phyloP scores from a whole-genome alignment of 768 basidiomycete genomes.

The Boletus subparvulus region DNA sequence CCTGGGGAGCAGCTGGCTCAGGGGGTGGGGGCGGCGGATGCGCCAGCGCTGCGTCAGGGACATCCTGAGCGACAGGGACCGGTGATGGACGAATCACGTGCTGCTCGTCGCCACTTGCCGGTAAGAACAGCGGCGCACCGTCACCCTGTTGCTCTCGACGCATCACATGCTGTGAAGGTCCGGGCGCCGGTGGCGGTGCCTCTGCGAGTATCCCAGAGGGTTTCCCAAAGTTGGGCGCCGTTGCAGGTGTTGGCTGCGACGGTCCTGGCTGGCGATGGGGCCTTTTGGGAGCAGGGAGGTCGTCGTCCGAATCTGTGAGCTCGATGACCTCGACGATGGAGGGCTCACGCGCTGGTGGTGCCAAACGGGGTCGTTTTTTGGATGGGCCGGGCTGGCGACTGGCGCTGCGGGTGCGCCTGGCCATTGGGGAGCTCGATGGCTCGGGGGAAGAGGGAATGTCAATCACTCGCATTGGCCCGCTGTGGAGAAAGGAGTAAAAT shows the following conservation, averaged over 20 bases:
- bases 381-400: constrained; percentile 22
- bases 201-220: constrained; percentile 13
- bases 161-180: constrained; percentile 12
- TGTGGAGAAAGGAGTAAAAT: neutral
- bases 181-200: neutral
- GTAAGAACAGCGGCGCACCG: constrained; percentile 36
- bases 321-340: constrained; percentile 42
- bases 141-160: neutral
- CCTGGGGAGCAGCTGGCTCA: constrained; percentile 6
- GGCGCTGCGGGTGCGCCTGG: constrained; percentile 17
- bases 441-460: constrained; percentile 30
- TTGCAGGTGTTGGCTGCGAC: constrained; percentile 9
- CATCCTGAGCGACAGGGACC: neutral
- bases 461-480: constrained; percentile 23
- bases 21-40: neutral
- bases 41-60: neutral
- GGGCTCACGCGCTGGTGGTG: neutral
- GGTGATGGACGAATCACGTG: neutral
- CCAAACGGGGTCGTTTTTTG: constrained; percentile 12
- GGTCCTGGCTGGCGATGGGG: neutral
- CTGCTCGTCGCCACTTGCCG: constrained; percentile 38
- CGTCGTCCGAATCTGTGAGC: constrained; percentile 51
- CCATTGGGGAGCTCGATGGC: constrained; percentile 9
- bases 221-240: constrained; percentile 11
- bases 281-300: constrained; percentile 14